phyloP scores from a whole-genome alignment of 768 basidiomycete genomes.

The Tylopilus balloui region DNA sequence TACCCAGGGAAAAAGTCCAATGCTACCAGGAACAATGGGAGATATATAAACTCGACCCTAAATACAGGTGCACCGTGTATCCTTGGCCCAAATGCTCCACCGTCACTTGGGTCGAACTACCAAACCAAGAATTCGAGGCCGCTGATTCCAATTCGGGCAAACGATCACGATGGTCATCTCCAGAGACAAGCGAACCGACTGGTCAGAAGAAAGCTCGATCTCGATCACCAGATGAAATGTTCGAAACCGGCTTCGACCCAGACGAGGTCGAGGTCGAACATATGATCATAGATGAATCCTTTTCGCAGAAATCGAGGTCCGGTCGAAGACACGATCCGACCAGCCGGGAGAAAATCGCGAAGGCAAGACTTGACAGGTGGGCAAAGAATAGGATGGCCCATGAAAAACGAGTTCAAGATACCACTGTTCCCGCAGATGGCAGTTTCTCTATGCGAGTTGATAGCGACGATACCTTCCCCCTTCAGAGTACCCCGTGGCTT shows the following conservation, averaged over 20 bases:
- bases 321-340: slow-evolving; percentile 21
- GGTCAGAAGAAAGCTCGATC: slow-evolving; percentile 29
- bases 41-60: slow-evolving; percentile 74
- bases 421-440: slow-evolving; percentile 21
- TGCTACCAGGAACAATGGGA: slow-evolving; percentile 81
- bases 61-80: slow-evolving; percentile 62
- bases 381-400: slow-evolving; percentile 17
- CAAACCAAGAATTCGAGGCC: slow-evolving; percentile 6
- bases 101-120: slow-evolving; percentile 18
- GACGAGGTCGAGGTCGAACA: slow-evolving; percentile 47
- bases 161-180: slow-evolving; percentile 27
- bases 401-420: slow-evolving; percentile 31
- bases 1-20: slow-evolving; percentile 41
- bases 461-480: slow-evolving; percentile 14
- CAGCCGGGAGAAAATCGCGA: slow-evolving; percentile 31
- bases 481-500: slow-evolving; percentile 18
- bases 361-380: slow-evolving; percentile 29
- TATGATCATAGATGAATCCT: slow-evolving; percentile 42
- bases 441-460: slow-evolving; percentile 33
- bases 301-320: slow-evolving; percentile 16
- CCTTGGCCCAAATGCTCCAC: slow-evolving; percentile 34
- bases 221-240: slow-evolving; percentile 12
- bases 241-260: slow-evolving; percentile 27
- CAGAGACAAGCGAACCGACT: slow-evolving; percentile 13
- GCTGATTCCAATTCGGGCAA: slow-evolving; percentile 19